Base-by-base conservation (phyloP, 257 asterid genomes). In the Petrea volubilis region DNA sequence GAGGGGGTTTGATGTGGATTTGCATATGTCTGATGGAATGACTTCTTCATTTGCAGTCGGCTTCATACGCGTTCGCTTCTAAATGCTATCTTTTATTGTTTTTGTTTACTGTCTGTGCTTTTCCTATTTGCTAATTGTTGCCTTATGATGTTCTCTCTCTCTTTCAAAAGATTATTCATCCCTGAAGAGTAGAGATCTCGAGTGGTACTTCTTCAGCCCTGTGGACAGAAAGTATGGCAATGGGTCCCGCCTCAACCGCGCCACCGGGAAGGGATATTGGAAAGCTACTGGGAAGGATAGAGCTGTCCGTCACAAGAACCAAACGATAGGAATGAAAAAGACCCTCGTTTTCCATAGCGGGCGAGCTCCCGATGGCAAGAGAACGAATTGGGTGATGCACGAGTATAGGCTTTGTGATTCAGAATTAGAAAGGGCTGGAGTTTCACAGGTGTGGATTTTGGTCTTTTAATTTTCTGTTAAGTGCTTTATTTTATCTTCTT, bases 311-410 rank as follows among this genome's bases (percentile, higher is more conserved):
- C 98, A 93, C 63, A 84, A 88, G 66, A 71, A 71, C 52, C 78
- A 76, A 50, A 80, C 87, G 4, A 90, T 87, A 66, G 98, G 98
- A 51, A 93, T 93, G 98, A 93, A 93, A 79, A 93, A 93, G 67
- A 93, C 98, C 0, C 90, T 91, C 7, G 97, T 91, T 64, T 93
- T 89, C 79, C 98, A 93, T 62, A 85, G 87, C 7, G 98, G 97
- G 11, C 87, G 98, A 76, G 98, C 98, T 33, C 98, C 98, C 3
- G 97, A 88, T 75, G 98, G 98, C 13, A 85, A 90, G 86, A 78
- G 98, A 66, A 90, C 98, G 4, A 91, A 93, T 41, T 93, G 98
- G 98, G 97, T 93, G 10, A 93, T 93, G 98, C 98, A 93, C 15
- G 98, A 93, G 81, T 93, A 93, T 72, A 77, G 98, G 75, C 96